Evolutionary conservation across 2,329 filamentous ascomycete species (phyloP), one percentile per base, ranked within the genome.

Genomic region (Ascochyta rabiei): DNA sequence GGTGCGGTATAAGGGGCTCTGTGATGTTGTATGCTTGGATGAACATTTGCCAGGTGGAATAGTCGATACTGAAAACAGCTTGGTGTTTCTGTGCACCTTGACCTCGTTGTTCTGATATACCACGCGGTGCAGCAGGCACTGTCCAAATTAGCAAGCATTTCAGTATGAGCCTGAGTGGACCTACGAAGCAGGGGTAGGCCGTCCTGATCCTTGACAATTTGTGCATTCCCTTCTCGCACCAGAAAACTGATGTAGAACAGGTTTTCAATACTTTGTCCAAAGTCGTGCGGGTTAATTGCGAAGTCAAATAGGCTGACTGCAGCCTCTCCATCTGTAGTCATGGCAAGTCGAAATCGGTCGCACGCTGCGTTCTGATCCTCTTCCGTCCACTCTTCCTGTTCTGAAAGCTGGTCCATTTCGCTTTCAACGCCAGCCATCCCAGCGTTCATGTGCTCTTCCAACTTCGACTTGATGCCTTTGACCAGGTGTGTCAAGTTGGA

Each of bases 191-290:
- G 86, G n/a, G 93, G 93, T 37, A 96, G 77, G 1, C 84, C 87
- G 56, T 89, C 78, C 12, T 86, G 82, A 68, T 97, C 93, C 51
- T 86, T 83, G 3, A 84, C 81, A n/a, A 99, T 82, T 30, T 85
- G 86, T 6, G 92, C 84, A 56, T 84, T 86, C 10, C 92, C 92
- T 75, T 99, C 95, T 53, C 90, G 86, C 56, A 98, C 91, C 57
- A 99, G 78, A 70, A 99, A 99, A 71, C 91, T 96, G 64, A 96
- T 85, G 72, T 98, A 98, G 75, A 99, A 99, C 66, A 99, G 81
- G 67, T 99, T 99, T 73, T 99, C 95, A 6, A 99, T 87, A 0
- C 92, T 96, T 75, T 99, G 95, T 0, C 91, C 91, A 67, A 98
- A 99, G 0, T 91, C 96, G 34, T 80, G 80, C 0, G 95, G 95